Percentiles rank a stretch among this genome's conserved stretches.
These are phyloP conservation scores for Penicillium sp. DNA, from an alignment of 2,329 filamentous ascomycete genomes.

Conservation along the genomic window DNA sequence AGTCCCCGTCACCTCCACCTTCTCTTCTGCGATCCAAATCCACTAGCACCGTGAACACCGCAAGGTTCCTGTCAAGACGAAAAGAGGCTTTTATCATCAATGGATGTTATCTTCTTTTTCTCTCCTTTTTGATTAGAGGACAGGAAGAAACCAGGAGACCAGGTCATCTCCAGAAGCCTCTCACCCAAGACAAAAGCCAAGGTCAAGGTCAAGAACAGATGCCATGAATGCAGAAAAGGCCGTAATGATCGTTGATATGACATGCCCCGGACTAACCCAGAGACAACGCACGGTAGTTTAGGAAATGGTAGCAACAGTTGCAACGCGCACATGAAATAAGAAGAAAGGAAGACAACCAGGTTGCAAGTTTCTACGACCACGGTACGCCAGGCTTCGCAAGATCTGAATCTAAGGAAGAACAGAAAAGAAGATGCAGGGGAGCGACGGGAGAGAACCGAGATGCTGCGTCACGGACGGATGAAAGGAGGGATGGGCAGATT, in stretches of 20 bases:
- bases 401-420: constrained; percentile 33
- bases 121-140: neutral
- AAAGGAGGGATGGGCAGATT: constrained; percentile 28
- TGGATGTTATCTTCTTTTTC: neutral
- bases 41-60: neutral
- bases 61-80: neutral
- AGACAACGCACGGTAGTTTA: constrained; percentile 4
- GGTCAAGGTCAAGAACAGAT: constrained; percentile 21
- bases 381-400: constrained; percentile 36
- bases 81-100: neutral
- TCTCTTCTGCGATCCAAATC: constrained; percentile 1
- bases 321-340: constrained; percentile 16
- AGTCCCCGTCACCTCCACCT: neutral
- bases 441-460: constrained; percentile 8
- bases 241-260: constrained; percentile 40
- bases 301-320: constrained; percentile 1
- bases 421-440: constrained; percentile 18
- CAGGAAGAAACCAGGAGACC: constrained; percentile 8
- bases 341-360: constrained; percentile 7
- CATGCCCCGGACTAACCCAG: constrained; percentile 29
- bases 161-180: constrained; percentile 34
- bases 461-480: constrained; percentile 17
- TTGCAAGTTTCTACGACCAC: constrained; percentile 35
- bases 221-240: constrained; percentile 35
- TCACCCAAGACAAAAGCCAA: neutral